These are phyloP conservation scores for Collybiopsis luxurians DNA, from an alignment of 768 basidiomycete genomes.

Conservation along the genomic window DNA sequence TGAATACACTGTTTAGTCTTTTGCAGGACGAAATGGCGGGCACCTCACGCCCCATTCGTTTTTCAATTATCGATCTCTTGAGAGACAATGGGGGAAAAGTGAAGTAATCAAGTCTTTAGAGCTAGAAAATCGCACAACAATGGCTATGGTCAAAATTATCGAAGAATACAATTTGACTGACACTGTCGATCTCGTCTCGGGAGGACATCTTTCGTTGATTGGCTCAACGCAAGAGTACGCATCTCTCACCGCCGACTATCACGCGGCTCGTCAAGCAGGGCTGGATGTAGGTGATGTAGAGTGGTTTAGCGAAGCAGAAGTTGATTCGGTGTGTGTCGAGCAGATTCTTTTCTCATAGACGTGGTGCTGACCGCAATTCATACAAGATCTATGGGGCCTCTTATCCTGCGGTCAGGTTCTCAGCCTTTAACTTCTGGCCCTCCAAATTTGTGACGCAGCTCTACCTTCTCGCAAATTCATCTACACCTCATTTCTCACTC, in stretches of 20 bases:
- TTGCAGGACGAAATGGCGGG: constrained; percentile 79
- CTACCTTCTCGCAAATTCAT: constrained; percentile 39
- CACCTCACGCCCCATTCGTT: constrained; percentile 60
- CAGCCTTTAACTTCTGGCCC: constrained; percentile 72
- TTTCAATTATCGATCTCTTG: constrained; percentile 38
- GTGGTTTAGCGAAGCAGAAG: constrained; percentile 45
- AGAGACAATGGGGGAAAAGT: constrained; percentile 39
- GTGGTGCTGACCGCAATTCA: background rate
- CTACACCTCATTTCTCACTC: constrained; percentile 36
- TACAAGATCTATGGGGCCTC: constrained; percentile 30
- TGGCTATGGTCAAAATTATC: constrained; percentile 49
- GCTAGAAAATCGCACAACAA: constrained; percentile 57
- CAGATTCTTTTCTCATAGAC: background rate
- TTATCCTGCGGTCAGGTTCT: constrained; percentile 51
- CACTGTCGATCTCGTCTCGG: constrained; percentile 60
- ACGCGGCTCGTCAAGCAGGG: constrained; percentile 53
- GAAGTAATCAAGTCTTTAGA: constrained; percentile 53
- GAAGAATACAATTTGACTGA: constrained; percentile 37
- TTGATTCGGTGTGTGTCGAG: constrained; percentile 37
- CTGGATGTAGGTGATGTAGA: constrained; percentile 39
- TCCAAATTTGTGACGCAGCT: constrained; percentile 73
- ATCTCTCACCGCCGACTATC: constrained; percentile 39
- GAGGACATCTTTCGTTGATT: constrained; percentile 50
- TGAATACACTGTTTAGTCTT: background rate
- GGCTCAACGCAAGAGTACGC: constrained; percentile 42